Evolutionary conservation across 23 red algal species (phyloP).

Genomic region (Chondrus crispus): DNA sequence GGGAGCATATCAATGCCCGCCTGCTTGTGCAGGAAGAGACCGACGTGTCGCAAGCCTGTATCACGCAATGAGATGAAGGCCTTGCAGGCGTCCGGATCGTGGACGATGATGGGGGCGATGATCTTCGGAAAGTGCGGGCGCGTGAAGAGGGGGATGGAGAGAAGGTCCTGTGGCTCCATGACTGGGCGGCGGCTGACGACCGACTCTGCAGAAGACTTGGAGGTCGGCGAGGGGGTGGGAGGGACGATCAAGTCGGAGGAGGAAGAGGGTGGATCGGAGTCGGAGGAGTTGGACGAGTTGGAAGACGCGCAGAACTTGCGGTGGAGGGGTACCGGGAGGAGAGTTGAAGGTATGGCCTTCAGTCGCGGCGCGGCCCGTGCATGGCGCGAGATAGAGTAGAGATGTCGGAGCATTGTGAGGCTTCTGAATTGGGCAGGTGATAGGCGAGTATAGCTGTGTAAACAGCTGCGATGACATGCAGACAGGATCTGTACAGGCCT

Average conservation of each 20-base stretch:
- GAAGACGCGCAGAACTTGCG: too few species aligned
- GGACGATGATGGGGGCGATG: conserved; percentile 84
- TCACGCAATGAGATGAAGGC: conserved; percentile 74
- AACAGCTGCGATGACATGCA: too few species aligned
- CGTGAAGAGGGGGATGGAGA: conserved; percentile 75
- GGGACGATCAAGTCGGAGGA: conserved; percentile 46
- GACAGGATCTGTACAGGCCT: too few species aligned
- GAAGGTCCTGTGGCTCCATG: conserved; percentile 51
- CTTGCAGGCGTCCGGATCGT: conserved; percentile 78
- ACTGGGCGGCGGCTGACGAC: conserved; percentile 47
- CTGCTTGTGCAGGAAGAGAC: conserved; percentile 85
- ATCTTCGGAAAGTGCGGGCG: conserved; percentile 86
- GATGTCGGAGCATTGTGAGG: too few species aligned
- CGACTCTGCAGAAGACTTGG: conserved; percentile 15
- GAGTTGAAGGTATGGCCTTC: too few species aligned
- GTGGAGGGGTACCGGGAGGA: too few species aligned
- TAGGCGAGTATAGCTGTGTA: too few species aligned
- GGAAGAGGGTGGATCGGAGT: neutral
- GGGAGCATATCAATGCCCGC: conserved; percentile 63
- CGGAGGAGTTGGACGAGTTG: too few species aligned
- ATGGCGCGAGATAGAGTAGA: too few species aligned
- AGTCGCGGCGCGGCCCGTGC: too few species aligned
- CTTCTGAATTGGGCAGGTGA: too few species aligned
- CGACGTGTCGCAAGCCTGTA: conserved; percentile 77
- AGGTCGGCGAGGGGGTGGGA: neutral